Conservation (phyloP, 2,329 filamentous ascomycete genomes). For the Talaromyces sp. region DNA sequence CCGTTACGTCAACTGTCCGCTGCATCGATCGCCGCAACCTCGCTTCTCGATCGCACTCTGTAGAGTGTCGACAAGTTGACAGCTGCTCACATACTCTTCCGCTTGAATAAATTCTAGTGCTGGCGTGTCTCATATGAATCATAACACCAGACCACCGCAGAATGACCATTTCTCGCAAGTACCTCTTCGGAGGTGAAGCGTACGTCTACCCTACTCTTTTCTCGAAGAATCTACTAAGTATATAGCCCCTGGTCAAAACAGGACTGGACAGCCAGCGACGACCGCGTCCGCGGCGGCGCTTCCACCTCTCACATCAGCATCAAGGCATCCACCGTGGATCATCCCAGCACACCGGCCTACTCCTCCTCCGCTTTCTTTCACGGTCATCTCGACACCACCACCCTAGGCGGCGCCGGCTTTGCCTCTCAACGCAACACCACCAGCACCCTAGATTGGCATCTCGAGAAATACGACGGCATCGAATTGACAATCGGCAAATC, state of each 20-base stretch:
- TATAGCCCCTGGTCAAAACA: constrained; percentile 13
- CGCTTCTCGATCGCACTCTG: not conserved
- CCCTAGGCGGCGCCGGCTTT: constrained; percentile 77
- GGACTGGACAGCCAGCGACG: constrained; percentile 68
- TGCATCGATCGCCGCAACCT: not conserved
- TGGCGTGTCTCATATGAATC: not conserved
- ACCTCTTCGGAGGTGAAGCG: constrained; percentile 15
- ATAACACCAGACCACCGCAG: not conserved
- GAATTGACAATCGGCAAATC: constrained; percentile 48
- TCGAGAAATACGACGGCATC: constrained; percentile 62
- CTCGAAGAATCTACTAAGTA: no score
- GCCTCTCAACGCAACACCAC: constrained; percentile 67
- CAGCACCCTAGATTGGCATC: constrained; percentile 52
- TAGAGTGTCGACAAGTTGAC: not conserved
- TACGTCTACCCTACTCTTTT: not conserved
- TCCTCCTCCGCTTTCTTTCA: constrained; percentile 53
- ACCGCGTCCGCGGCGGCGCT: constrained; percentile 71
- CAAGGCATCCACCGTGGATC: not conserved
- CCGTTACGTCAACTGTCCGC: constrained; percentile 4
- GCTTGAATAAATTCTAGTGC: no score
- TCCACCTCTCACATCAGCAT: constrained; percentile 54
- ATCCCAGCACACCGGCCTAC: constrained; percentile 20
- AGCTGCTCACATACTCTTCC: not conserved
- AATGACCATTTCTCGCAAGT: constrained; percentile 6
- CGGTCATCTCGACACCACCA: constrained; percentile 68